Evolutionary conservation across 306 rosid species (phyloP), one percentile per base, ranked within the genome.

Genomic region (Nissolia schottii): DNA sequence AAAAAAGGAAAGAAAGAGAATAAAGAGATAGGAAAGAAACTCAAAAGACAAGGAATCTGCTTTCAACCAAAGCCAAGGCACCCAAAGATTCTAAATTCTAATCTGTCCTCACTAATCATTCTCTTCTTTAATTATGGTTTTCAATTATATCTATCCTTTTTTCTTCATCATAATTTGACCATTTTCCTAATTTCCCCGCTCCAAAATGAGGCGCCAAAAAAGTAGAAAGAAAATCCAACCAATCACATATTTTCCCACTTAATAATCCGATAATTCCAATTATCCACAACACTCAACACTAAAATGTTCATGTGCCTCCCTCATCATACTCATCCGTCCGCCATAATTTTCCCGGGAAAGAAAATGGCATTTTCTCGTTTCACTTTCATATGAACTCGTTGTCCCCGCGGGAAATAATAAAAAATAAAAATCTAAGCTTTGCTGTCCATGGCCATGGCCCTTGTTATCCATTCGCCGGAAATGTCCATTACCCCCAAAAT

Each of bases 401-500:
- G 8, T 72, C 51, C 23, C 29, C 2, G 12, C 6, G 8, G 14
- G 48, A 14, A n/a, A 9, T n/a, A n/a, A n/a, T n/a, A 9, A 5
- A 0, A 9, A 38, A 38, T 37, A 32, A 73, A 20, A 1, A 45
- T 29, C 67, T 0, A 46, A 64, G 20, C 41, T 67, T 53, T 51
- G 18, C 48, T 38, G 20, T 45, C 51, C 51, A 45, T 45, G 51
- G 12, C 51, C 51, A 92, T 92, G 97, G 81, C 87, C 20, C 88
- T 87, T 79, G 85, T 82, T 57, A 29, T 85, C 57, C 87, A 71
- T 43, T 81, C 87, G 2, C 84, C 87, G 3, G 87, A 84, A 53
- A 65, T 82, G 18, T 75, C 79, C 56, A 53, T 68, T 70, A 37
- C 57, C 48, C 28, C 66, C 45, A 76, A 74, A 68, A 24, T 70